phyloP scores from a whole-genome alignment of 441 rosid species.

The Raphanus hybrid region DNA sequence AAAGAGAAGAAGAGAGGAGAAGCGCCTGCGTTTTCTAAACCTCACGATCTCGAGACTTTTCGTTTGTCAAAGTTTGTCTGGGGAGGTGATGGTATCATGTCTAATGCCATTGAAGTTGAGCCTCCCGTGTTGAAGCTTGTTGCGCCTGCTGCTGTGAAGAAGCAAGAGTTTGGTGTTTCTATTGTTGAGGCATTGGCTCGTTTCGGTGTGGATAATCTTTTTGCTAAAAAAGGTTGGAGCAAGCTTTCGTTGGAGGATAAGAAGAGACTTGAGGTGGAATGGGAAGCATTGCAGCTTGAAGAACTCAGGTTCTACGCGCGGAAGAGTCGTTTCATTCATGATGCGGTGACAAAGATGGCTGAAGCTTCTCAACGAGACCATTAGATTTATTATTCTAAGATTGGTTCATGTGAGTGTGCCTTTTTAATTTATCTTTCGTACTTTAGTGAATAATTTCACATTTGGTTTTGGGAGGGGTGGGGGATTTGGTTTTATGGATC shows the following conservation, averaged over 20 bases:
- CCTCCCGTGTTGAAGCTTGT: background rate
- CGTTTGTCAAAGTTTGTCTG: conserved; percentile 50
- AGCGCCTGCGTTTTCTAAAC: conserved; percentile 35
- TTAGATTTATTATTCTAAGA: conserved; percentile 9
- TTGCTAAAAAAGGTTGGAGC: conserved; percentile 27
- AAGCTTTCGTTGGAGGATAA: conserved; percentile 29
- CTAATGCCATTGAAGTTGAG: conserved; percentile 12
- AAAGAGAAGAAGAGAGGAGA: conserved; percentile 43
- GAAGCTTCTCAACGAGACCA: conserved; percentile 3
- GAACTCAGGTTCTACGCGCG: conserved; percentile 28
- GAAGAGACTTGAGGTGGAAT: conserved; percentile 38
- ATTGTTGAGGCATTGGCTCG: conserved; percentile 14
- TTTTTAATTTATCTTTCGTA: too few species aligned
- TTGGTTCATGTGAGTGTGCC: too few species aligned
- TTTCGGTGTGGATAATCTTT: conserved; percentile 33
- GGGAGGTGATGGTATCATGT: conserved; percentile 39
- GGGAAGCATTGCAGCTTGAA: conserved; percentile 30
- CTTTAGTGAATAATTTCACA: too few species aligned
- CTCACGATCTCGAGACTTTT: conserved; percentile 49
- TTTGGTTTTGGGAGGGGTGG: too few species aligned
- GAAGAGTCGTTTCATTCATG: conserved; percentile 32
- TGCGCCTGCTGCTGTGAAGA: background rate
- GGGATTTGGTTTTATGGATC: too few species aligned
- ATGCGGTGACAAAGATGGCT: conserved; percentile 30
- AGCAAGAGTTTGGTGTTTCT: background rate